A percentile compares a stretch with the other conserved stretches of the same genome.
Evolutionary conservation across 495 filamentous ascomycete genomes (phyloP).

Genomic region (Thermothielavioides terrestris): DNA sequence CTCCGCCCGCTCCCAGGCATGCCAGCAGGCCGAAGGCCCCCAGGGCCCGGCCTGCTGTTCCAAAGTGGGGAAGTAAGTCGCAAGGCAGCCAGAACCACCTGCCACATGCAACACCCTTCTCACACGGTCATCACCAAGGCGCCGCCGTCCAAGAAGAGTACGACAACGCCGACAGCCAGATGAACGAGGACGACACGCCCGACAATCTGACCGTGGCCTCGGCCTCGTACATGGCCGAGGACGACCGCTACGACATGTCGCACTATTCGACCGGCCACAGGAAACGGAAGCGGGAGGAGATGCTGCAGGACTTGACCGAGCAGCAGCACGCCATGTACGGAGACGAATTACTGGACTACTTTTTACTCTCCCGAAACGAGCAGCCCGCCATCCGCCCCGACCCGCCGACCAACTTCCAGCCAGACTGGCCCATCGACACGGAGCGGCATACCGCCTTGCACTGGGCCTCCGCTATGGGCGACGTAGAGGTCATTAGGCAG

Average conservation of each 20-base stretch:
- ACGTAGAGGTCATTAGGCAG: conserved; percentile 80
- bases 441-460: conserved; percentile 85
- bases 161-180: conserved; percentile 43
- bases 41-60: conserved; percentile 47
- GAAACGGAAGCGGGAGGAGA: conserved; percentile 70
- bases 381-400: conserved; percentile 58
- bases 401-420: conserved; percentile 73
- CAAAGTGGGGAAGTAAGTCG: conserved; percentile 43
- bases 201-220: conserved; percentile 73
- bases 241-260: conserved; percentile 59
- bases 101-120: conserved; percentile 14
- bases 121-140: conserved; percentile 22
- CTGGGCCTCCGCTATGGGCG: conserved; percentile 98
- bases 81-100: conserved; percentile 13
- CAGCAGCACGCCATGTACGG: conserved; percentile 83
- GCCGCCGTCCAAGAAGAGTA: conserved; percentile 34
- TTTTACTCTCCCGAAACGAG: conserved; percentile 69
- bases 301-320: conserved; percentile 57
- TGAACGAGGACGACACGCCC: conserved; percentile 72
- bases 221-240: conserved; percentile 73
- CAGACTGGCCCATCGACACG: conserved; percentile 81
- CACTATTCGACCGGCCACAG: conserved; percentile 59
- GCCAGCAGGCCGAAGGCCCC: conserved; percentile 65
- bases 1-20: conserved; percentile 91
- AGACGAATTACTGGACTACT: conserved; percentile 90